phyloP scores from a whole-genome alignment of 352 stramenopile species.

The Pythium dissimile region DNA sequence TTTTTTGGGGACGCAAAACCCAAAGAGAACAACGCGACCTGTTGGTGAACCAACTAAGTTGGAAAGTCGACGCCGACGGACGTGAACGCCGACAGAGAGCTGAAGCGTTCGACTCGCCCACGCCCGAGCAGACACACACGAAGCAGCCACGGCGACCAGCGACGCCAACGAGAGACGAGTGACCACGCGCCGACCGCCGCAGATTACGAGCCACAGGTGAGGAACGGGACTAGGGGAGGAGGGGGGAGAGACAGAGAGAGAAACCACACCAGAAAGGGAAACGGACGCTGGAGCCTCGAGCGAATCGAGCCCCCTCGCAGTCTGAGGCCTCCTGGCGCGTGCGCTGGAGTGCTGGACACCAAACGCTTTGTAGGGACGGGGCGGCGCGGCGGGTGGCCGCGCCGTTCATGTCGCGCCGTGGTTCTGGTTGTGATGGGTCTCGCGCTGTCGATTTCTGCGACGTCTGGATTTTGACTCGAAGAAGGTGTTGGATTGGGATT shows the following conservation, averaged over 20 bases:
- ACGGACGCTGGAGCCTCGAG: too few relatives aligned
- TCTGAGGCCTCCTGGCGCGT: too few relatives aligned
- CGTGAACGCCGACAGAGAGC: neutral
- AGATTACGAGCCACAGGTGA: neutral
- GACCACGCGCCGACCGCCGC: too few relatives aligned
- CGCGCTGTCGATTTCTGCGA: too few relatives aligned
- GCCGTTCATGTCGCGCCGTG: neutral
- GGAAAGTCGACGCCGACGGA: slow-evolving; percentile 5
- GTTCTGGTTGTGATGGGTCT: neutral
- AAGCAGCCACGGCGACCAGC: neutral
- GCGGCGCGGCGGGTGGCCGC: too few relatives aligned
- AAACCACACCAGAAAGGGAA: too few relatives aligned
- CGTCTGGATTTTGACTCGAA: too few relatives aligned
- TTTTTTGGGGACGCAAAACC: slow-evolving; percentile 20
- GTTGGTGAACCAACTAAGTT: slow-evolving; percentile 1
- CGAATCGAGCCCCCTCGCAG: too few relatives aligned
- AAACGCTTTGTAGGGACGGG: too few relatives aligned
- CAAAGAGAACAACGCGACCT: slow-evolving; percentile 2
- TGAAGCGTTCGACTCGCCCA: neutral
- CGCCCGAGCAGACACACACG: neutral
- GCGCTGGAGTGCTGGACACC: too few relatives aligned
- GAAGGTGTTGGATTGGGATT: neutral
- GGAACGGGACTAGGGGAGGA: neutral
- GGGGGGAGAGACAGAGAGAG: too few relatives aligned
- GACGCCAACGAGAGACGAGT: too few relatives aligned